Base-by-base conservation (phyloP, 164 flowering plant species). In the Euptelea pleiosperma region DNA sequence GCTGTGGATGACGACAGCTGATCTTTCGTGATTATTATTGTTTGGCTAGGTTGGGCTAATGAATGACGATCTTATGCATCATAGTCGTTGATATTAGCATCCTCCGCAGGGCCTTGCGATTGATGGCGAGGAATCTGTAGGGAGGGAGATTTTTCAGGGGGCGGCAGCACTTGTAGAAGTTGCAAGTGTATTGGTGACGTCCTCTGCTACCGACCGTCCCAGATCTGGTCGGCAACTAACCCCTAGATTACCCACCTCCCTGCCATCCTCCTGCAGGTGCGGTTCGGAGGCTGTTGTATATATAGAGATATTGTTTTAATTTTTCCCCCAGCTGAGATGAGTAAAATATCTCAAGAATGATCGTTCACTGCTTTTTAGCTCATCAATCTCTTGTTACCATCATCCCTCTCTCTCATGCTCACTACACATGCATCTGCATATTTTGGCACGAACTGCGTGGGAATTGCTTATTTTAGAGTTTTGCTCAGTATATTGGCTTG, bases 1-100 rank as follows among this genome's bases (percentile, higher is more conserved):
- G 65, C 94, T 12, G 77, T 87, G 43, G 99, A 94, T 63, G 99
- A 94, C 45, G 96, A 89, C 67, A 91, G 78, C 77, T 94, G 76
- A 91, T 69, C 39, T 59, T 41, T 24, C 34, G 30, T 31, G 29
- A 52, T 52, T 58, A 49, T 63, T 70, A 40, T 72, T 65, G 63
- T 35, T 52, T 70, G 51, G 37, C 62, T 52, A 41, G 48, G 43
- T 44, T 37, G 51, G n/a, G n/a, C n/a, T n/a, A n/a, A n/a, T n/a
- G n/a, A n/a, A n/a, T n/a, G n/a, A n/a, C n/a, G n/a, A 42, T n/a
- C 53, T 47, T 34, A 4, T 46, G 50, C 42, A 12, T 47, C 54
- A 61, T 53, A n/a, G n/a, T 39, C 47, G 43, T 46, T 35, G 62
- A 31, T 61, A 61, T 31, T 36, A 31, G 21, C 30, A 48, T 35